Evolutionary conservation across 106 monocot genomes (phyloP), one percentile per base, ranked within the genome.

Genomic region (Acorus gramineus): DNA sequence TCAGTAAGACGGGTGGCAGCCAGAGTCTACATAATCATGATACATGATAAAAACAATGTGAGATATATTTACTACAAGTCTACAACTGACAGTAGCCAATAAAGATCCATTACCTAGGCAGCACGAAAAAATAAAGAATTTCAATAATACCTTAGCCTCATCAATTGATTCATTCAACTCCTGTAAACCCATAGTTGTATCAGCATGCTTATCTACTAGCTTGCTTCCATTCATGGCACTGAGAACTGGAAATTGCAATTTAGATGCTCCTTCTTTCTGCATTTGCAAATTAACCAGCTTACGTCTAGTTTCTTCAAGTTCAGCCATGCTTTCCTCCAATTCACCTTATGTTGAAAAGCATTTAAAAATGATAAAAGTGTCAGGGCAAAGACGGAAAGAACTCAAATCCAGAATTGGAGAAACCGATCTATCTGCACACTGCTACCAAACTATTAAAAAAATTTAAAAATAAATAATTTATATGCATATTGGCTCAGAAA

Each of bases 271-370:
- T 70, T 83, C 76, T 69, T 77, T 91, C 53, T 91, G 87, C 82
- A 91, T 79, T 77, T 98, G 87, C 44, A 98, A 73, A 73, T 78
- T 73, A 74, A 83, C 80, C 73, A 98, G 71, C 77, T 91, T 98
- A 44, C 96, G 80, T 43, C 87, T 73, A 70, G 80, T 98, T 80
- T 98, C 96, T 74, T 98, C 96, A 60, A 98, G 91, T 62, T 98
- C 96, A 43, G 85, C 82, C 82, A 91, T 88, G 68, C 56, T 81
- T 82, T 91, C 96, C 66, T 98, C 96, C 65, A 98, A 65, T 69
- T 87, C 85, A 67, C 79, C 96, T 98, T 49, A 48, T 46, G 28
- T 28, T 28, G 28, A 28, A 28, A 28, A 28, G 1, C 28, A 28
- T 28, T 28, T 28, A 28, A 28, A 28, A 28, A 28, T 28, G 28